These are phyloP conservation scores for Setaria viridis DNA, from an alignment of 202 grass and related monocot genomes.

Conservation along the genomic window DNA sequence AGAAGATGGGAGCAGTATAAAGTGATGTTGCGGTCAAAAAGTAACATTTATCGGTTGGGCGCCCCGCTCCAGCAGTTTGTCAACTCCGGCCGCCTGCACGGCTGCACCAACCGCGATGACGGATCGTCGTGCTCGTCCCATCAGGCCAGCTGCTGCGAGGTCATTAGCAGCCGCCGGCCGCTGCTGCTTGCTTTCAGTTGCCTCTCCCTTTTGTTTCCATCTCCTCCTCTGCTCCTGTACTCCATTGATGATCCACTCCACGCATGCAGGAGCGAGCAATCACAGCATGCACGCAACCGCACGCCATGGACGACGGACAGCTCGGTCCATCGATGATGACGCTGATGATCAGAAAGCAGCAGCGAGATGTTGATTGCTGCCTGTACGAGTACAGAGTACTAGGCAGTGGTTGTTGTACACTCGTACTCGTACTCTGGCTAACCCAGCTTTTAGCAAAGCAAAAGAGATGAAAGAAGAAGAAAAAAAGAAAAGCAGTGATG, in stretches of 20 bases:
- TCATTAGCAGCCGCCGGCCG: conserved; percentile 2
- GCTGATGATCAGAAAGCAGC: neutral
- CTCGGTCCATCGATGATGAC: neutral
- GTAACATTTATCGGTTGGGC: neutral
- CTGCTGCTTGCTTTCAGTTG: conserved; percentile 21
- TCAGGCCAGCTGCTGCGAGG: neutral
- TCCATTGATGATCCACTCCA: neutral
- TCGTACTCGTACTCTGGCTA: conserved; percentile 8
- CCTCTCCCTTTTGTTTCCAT: neutral
- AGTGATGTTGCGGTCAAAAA: conserved; percentile 12
- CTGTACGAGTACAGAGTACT: neutral
- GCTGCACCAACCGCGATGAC: conserved; percentile 26
- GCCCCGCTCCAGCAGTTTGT: neutral
- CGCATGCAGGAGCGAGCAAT: conserved; percentile 40
- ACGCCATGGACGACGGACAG: neutral
- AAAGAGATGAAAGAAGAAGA: neutral
- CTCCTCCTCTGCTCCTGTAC: neutral
- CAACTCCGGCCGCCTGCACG: conserved; percentile 8
- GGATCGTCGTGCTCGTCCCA: neutral
- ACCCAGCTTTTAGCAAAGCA: conserved; percentile 47
- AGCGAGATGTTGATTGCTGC: neutral
- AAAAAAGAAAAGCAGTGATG: conserved; percentile 23
- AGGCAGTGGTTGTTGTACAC: conserved; percentile 29
- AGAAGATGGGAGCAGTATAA: neutral
- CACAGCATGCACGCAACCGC: conserved; percentile 28